phyloP scores from a whole-genome alignment of 2,329 filamentous ascomycete species.

The Pseudogymnoascus sp. region DNA sequence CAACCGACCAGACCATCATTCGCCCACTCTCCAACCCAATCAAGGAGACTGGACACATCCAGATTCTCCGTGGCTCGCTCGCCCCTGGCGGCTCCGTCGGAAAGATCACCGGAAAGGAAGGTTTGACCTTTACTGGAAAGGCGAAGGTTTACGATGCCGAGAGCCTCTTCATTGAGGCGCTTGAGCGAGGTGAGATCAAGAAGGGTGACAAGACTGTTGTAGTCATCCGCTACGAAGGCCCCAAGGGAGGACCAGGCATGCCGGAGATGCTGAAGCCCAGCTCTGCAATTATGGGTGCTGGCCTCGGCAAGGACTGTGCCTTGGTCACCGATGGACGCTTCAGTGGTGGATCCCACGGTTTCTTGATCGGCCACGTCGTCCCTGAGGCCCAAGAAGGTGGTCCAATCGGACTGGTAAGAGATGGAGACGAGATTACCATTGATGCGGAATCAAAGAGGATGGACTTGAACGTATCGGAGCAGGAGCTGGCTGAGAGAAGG shows the following conservation, averaged over 20 bases:
- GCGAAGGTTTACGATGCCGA: constrained; percentile 64
- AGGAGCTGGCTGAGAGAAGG: constrained; percentile 40
- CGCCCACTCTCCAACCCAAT: constrained; percentile 59
- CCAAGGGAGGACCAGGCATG: constrained; percentile 67
- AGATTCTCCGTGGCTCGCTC: constrained; percentile 61
- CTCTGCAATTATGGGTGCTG: constrained; percentile 65
- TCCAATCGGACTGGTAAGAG: constrained; percentile 47
- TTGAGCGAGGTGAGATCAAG: constrained; percentile 60
- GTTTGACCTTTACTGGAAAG: constrained; percentile 56
- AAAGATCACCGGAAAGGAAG: constrained; percentile 72
- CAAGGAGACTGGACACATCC: constrained; percentile 63
- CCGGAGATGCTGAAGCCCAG: constrained; percentile 66
- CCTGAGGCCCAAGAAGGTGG: constrained; percentile 53
- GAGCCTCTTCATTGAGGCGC: constrained; percentile 57
- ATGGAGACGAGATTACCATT: constrained; percentile 52
- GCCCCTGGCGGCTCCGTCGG: constrained; percentile 63
- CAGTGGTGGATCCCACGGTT: constrained; percentile 50
- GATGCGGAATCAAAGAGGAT: constrained; percentile 48
- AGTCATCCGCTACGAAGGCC: constrained; percentile 66
- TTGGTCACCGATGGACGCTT: constrained; percentile 64
- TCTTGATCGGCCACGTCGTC: constrained; percentile 54
- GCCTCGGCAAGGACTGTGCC: constrained; percentile 59
- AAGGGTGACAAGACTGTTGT: constrained; percentile 71
- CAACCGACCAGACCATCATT: constrained; percentile 61
- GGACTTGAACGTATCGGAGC: constrained; percentile 41